Base-by-base conservation (phyloP, 495 filamentous ascomycete species). In the Penicillium robsamsonii region DNA sequence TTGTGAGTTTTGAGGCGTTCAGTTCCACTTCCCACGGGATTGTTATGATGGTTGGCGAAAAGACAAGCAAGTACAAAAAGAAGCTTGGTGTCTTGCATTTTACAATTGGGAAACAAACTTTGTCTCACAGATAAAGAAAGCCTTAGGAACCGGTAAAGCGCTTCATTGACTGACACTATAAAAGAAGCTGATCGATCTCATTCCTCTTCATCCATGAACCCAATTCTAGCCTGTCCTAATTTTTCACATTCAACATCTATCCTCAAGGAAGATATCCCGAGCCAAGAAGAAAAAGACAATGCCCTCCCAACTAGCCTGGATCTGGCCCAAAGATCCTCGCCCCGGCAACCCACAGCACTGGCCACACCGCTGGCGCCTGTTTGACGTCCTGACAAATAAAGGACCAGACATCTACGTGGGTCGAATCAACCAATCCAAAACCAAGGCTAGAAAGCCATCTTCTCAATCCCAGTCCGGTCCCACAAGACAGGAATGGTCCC, bases 361-460 rank as follows among this genome's bases (percentile, higher is more conserved):
- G 74, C 56, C 67, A n/a, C 56, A 66, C 40, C 58, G 60, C 52
- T 68, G 70, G 60, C 64, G 77, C 4, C 46, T 77, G 22, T 52
- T 53, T 10, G 73, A 80, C 35, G 61, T 78, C 52, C 46, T 79
- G 18, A 70, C 53, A 3, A 67, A 68, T 40, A 71, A 64, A 53
- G 77, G 76, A 6, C 76, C 77, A 2, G 76, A 79, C 57, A 75
- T 80, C 1, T 78, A 70, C 41, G 57, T 79, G 24, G 71, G 66
- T 20, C 45, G 42, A n/a, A 63, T 66, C 35, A 20, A 46, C 11
- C 42, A 56, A 9, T 47, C 35, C 8, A 50, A 44, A 22, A n/a
- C 25, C 20, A 41, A 45, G n/a, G 42, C 35, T 3, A 50, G 17
- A 13, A 31, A 3, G 4, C 5, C 45, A n/a, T 29, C 35, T 6